phyloP scores from a whole-genome alignment of 2,329 filamentous ascomycete genomes.

The Penicillium rolfsii region DNA sequence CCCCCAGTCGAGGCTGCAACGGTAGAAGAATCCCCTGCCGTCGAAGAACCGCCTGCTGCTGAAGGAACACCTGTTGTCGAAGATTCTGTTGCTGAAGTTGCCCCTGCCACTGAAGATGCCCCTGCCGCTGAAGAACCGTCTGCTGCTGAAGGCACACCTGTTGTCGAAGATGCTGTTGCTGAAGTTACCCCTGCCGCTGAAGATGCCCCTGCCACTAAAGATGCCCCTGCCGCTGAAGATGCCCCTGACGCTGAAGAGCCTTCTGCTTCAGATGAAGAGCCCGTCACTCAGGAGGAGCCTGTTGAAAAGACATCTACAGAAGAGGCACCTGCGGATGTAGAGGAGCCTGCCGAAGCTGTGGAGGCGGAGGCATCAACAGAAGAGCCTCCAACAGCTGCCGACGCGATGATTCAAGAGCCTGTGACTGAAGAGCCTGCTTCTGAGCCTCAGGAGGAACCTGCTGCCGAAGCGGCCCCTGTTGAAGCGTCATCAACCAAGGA shows the following conservation, averaged over 20 bases:
- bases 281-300: background rate
- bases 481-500: slow-evolving; percentile 8
- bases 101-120: slow-evolving; percentile 2
- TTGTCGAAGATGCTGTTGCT: background rate
- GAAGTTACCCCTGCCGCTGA: slow-evolving; percentile 17
- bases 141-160: background rate
- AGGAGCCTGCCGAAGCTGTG: slow-evolving; percentile 7
- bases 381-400: slow-evolving; percentile 4
- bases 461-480: slow-evolving; percentile 11
- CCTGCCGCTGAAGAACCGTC: slow-evolving; percentile 14
- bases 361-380: background rate
- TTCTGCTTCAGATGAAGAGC: slow-evolving; percentile 19
- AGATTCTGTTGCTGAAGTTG: background rate
- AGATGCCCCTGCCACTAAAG: slow-evolving; percentile 7
- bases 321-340: slow-evolving; percentile 12
- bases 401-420: slow-evolving; percentile 16
- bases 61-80: slow-evolving; percentile 14
- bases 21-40: slow-evolving; percentile 12
- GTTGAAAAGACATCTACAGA: slow-evolving; percentile 3
- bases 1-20: slow-evolving; percentile 10
- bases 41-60: slow-evolving; percentile 11
- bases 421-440: slow-evolving; percentile 19
- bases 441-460: slow-evolving; percentile 15
- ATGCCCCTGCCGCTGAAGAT: slow-evolving; percentile 15
- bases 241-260: slow-evolving; percentile 12